Base-by-base conservation (phyloP, 2,329 filamentous ascomycete genomes). In the Mycogone perniciosa region DNA sequence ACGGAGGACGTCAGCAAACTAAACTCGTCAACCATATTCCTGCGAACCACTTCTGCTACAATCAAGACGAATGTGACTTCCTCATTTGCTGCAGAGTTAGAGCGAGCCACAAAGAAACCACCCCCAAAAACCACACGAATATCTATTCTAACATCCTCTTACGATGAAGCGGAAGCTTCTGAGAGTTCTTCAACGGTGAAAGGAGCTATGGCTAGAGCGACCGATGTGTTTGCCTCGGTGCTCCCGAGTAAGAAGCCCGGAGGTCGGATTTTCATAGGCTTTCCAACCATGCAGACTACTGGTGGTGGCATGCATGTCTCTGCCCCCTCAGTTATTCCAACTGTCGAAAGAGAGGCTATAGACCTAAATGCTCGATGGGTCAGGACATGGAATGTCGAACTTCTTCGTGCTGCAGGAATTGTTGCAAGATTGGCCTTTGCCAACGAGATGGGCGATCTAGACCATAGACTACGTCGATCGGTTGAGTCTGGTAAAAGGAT, bases 361-460 rank as follows among this genome's bases (percentile, higher is more conserved):
- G 93, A 99, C 67, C 76, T 99, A 56, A 97, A 99, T 65, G 95
- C 93, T 11, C 83, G 91, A 50, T 96, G 90, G 76, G 92, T 99
- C 11, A 85, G 90, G 55, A 89, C 85, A 11, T 99, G 93, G 95
- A 99, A 99, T 61, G 77, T 89, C 26, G 93, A 97, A 65, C 88
- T 99, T 76, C 76, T 99, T 37, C 82, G 92, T 40, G 88, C 91
- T 31, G 89, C 92, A 13, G 93, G 93, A 38, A 90, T 99, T 57
- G 85, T 95, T 57, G 88, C 89, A 54, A 83, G 93, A 45, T 81
- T 99, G 56, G 88, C 90, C 1, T 99, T 95, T 71, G 77, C 84
- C 7, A 85, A 88, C 56, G 91, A 96, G 64, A 96, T 97, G 89
- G 72, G 75, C 4, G 83, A 88, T 44, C 75, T 96, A 30, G 84